Evolutionary conservation across 169 alveolate genomes (phyloP), one percentile per base, ranked within the genome.

Genomic region (Plasmodium vivax): DNA sequence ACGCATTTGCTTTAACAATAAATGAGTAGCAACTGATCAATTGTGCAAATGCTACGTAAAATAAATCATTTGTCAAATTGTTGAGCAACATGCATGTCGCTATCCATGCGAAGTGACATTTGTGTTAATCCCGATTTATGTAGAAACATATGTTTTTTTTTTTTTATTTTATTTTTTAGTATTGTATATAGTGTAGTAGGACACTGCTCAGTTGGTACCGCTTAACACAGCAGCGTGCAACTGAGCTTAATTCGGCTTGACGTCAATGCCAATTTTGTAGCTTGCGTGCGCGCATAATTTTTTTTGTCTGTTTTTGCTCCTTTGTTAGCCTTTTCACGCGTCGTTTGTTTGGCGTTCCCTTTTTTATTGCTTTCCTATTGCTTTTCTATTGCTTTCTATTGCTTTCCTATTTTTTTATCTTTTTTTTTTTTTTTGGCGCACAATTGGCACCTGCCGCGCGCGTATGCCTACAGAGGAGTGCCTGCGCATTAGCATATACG

Each of bases 381-480:
- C 10, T 27, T 34, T 36, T 0, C 56, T 14, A 16, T n/a, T 77
- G 43, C 38, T 34, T 36, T 0, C 56, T 14, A 16, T n/a, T 77
- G 43, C 38, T 41, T 79, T 79, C n/a, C 54, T 79, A 23, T 36
- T 51, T 45, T 16, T 27, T 32, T 68, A 32, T 85, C 41, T 51
- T 74, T 47, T 74, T 74, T 85, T 36, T 41, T 75, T n/a, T 32
- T 85, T 85, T n/a, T 62, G 34, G 75, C 85, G 45, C 14, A 73
- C 62, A 45, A 32, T 85, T 71, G 47, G 54, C 30, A 23, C 51
- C 62, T 68, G 77, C n/a, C 32, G 38, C 77, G 38, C 12, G 41
- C 43, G 38, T 30, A 68, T 68, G 77, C 32, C 77, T 68, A 68
- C 77, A 68, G 77, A 68, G 32, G 77, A 68, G 77, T 68, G 77